A percentile compares a stretch with the other conserved stretches of the same genome.
Conservation (phyloP, 2,329 filamentous ascomycete genomes). For the Podosphaera xanthii region DNA sequence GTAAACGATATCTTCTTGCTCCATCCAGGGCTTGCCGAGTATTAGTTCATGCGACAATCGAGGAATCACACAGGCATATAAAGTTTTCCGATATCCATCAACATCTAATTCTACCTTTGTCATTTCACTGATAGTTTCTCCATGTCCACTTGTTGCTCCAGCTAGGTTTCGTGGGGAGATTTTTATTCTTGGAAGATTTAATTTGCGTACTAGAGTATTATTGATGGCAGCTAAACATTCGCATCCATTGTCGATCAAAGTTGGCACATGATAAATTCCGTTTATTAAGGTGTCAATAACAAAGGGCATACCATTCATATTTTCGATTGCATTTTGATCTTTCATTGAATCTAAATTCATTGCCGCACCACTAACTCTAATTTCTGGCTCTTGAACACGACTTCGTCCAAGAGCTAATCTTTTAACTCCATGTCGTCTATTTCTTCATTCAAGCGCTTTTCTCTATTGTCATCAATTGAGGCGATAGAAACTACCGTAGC, state of each 20-base stretch:
- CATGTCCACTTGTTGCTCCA: too few species aligned
- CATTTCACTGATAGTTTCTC: too few species aligned
- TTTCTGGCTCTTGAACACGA: neutral
- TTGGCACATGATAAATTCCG: neutral
- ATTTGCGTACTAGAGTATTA: too few species aligned
- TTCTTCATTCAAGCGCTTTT: neutral
- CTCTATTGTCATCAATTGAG: neutral
- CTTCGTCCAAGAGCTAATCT: too few species aligned
- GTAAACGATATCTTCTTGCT: neutral
- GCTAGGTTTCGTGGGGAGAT: too few species aligned
- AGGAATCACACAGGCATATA: too few species aligned
- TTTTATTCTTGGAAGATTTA: too few species aligned
- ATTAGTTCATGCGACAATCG: too few species aligned
- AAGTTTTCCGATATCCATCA: too few species aligned
- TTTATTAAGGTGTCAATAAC: neutral
- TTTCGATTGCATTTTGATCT: neutral
- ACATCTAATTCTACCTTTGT: too few species aligned
- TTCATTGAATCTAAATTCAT: neutral
- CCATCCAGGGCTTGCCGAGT: neutral
- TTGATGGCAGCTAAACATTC: too few species aligned
- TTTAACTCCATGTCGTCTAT: too few species aligned
- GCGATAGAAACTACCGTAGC: neutral
- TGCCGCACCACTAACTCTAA: neutral
- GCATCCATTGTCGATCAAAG: neutral
- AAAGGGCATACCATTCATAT: neutral